Evolutionary conservation across 1,284 basidiomycete species (phyloP).

Genomic region (Leccinum subspadiceum): DNA sequence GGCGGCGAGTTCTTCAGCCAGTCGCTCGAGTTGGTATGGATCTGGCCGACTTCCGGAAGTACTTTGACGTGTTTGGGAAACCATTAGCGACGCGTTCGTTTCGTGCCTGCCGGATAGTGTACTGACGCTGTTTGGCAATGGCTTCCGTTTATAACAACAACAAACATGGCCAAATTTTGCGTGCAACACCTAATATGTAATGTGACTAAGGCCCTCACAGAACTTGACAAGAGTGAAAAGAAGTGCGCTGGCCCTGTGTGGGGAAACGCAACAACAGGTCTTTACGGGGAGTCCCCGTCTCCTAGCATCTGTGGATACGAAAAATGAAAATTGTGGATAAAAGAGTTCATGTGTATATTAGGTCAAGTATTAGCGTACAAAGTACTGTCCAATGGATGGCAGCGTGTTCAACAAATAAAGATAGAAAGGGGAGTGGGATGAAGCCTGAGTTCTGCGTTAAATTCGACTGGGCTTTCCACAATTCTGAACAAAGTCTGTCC

Average conservation of each 20-base stretch:
- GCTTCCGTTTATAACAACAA: constrained; percentile 26
- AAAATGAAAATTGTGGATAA: not conserved
- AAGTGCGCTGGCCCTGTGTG: too few relatives aligned
- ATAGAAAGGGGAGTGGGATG: not conserved
- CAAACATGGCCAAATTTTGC: constrained; percentile 15
- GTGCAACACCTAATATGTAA: not conserved
- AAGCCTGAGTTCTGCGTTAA: not conserved
- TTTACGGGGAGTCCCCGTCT: too few relatives aligned
- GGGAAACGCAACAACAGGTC: too few relatives aligned
- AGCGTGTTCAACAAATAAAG: not conserved
- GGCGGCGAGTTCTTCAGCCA: constrained; percentile 67
- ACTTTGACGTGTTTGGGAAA: constrained; percentile 16
- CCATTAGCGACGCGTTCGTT: constrained; percentile 13
- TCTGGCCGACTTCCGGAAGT: constrained; percentile 34
- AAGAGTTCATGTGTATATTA: not conserved
- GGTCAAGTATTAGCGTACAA: not conserved
- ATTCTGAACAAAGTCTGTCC: not conserved
- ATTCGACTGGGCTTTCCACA: not conserved
- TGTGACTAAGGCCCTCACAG: too few relatives aligned
- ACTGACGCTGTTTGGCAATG: constrained; percentile 21
- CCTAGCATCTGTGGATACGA: not conserved
- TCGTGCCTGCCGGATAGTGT: not conserved
- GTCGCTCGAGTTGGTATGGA: constrained; percentile 64
- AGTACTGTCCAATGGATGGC: not conserved
- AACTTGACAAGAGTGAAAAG: too few relatives aligned